A percentile compares a stretch with the other conserved stretches of the same genome.
These are phyloP conservation scores for Lenzites betulinus DNA, from an alignment of 768 basidiomycete species.

Conservation along the genomic window DNA sequence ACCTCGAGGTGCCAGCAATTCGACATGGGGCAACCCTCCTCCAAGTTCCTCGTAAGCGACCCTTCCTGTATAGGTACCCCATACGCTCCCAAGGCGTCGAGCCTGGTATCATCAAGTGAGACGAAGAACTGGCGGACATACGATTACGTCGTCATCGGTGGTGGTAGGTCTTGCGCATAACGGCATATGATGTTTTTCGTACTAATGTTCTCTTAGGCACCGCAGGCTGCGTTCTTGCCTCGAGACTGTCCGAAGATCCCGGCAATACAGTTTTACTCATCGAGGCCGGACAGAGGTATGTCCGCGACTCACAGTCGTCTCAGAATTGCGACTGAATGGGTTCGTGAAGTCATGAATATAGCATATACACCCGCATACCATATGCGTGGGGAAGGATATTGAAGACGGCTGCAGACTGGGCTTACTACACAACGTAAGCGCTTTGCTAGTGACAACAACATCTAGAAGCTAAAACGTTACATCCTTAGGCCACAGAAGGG, in stretches of 20 bases:
- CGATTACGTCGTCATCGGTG: background rate
- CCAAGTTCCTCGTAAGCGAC: background rate
- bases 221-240: slow-evolving; percentile 59
- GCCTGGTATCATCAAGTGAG: background rate
- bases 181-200: background rate
- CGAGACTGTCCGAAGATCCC: slow-evolving; percentile 56
- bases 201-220: slow-evolving; percentile 41
- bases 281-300: slow-evolving; percentile 62
- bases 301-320: no score
- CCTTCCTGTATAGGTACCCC: slow-evolving; percentile 6
- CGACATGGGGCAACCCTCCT: slow-evolving; percentile 7
- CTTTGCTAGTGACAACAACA: no score
- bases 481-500: slow-evolving; percentile 23
- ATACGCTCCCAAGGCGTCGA: background rate
- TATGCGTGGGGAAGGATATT: slow-evolving; percentile 38
- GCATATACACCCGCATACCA: slow-evolving; percentile 22
- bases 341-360: slow-evolving; percentile 11
- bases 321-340: background rate
- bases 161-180: background rate
- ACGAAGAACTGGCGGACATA: background rate
- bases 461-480: background rate
- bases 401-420: slow-evolving; percentile 46
- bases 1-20: background rate
- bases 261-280: slow-evolving; percentile 51
- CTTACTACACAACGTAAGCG: slow-evolving; percentile 18